Evolutionary conservation across 129 eudicot species (phyloP), one percentile per base, ranked within the genome.

Genomic region (Oenanthe sinensis): DNA sequence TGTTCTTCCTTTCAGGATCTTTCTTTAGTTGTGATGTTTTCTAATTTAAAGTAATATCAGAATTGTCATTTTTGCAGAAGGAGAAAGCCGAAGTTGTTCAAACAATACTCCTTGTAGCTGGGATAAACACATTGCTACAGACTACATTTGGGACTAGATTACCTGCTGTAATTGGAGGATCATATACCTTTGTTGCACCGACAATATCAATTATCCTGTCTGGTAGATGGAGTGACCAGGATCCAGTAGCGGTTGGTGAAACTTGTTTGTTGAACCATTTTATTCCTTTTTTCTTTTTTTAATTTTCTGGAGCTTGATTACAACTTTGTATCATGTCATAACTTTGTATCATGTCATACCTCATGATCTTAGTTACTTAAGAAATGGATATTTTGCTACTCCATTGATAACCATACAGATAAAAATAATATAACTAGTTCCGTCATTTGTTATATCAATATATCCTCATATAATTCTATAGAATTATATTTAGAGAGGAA

Each of bases 161-260:
- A 78, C 94, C 94, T 8, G 88, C 91, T 78, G 91, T 90, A 55
- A 87, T 90, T 71, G 94, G 94, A 82, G 88, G 85, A 63, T 90
- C 94, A 24, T 90, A 82, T 46, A 90, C 94, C 48, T 90, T 75
- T 58, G 88, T 90, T 78, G 88, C 88, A 68, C 79, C 91, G 60
- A 70, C 85, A 7, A 87, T 90, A 75, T 84, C 91, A 24, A 84
- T 87, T 77, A 87, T 90, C 69, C 79, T 87, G 14, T 88, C 94
- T 11, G 94, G 91, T 69, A 86, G 94, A 46, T 90, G 88, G 91
- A 85, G 73, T 14, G 89, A 90, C 71, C 88, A 81, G 8, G 80
- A 87, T 80, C 94, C 91, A 69, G 69, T 85, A 36, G 81, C 79
- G 85, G 94, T 90, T 78, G 36, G 89, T 89, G 58, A 78, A 52